Conservation (phyloP, 2,329 filamentous ascomycete species). For the Aspergillus thermomutatus region DNA sequence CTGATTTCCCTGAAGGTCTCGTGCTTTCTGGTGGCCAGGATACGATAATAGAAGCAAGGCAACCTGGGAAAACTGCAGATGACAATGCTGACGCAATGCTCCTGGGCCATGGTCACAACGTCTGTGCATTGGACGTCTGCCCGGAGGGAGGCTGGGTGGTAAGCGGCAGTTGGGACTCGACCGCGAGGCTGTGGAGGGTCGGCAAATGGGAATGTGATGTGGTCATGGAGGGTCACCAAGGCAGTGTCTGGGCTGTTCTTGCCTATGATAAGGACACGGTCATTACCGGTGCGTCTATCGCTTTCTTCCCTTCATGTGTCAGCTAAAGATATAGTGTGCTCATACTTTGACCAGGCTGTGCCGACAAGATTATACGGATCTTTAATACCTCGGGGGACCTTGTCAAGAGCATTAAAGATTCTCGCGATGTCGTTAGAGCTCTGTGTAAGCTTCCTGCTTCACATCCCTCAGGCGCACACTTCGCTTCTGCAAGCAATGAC, state of each 20-base stretch:
- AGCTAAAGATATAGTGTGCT: conserved; percentile 6
- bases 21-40: conserved; percentile 88
- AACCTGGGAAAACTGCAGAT: conserved; percentile 61
- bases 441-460: conserved; percentile 73
- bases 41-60: conserved; percentile 85
- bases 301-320: not conserved
- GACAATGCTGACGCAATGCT: conserved; percentile 83
- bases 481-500: conserved; percentile 93
- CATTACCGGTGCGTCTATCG: conserved; percentile 59
- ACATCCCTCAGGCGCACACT: conserved; percentile 80
- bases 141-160: conserved; percentile 71
- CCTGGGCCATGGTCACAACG: conserved; percentile 80
- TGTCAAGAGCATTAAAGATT: conserved; percentile 62
- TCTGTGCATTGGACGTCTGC: conserved; percentile 80
- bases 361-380: conserved; percentile 83
- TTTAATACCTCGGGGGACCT: conserved; percentile 67
- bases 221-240: conserved; percentile 71
- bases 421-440: conserved; percentile 82
- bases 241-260: conserved; percentile 87
- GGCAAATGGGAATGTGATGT: conserved; percentile 77
- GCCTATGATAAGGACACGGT: conserved; percentile 76
- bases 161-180: conserved; percentile 90
- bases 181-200: conserved; percentile 82
- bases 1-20: conserved; percentile 70
- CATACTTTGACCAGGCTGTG: conserved; percentile 58